Base-by-base conservation (phyloP, 75 land plant species). In the Picea glauca region DNA sequence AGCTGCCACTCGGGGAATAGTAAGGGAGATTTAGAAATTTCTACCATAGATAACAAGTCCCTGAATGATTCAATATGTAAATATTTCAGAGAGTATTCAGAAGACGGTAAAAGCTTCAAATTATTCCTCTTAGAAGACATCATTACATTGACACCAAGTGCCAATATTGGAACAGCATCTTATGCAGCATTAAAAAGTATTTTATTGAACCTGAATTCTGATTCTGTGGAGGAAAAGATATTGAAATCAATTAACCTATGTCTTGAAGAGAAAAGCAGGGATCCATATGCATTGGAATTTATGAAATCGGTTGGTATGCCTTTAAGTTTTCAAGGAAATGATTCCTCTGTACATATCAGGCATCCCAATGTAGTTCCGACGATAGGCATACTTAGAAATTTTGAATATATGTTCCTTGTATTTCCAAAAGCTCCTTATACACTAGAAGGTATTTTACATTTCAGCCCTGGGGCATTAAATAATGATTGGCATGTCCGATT, bases 351-450 rank as follows among this genome's bases (percentile, higher is more conserved):
- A 77, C 78, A 77, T 74, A 23, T 86, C 60, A 90, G 94, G 81
- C 98, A 95, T 84, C 96, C 98, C 60, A 93, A 93, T 76, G 80
- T 95, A 23, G 81, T 68, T 43, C 96, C 96, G 31, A 72, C 90
- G 38, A 76, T 93, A 58, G 91, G 91, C 54, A 76, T 91, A 54
- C 86, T 93, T 21, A 84, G 83, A 58, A 65, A 84, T 26, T 35
- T 76, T 57, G 82, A 78, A 38, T 74, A 77, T 66, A 74, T 75
- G 15, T 81, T 78, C 61, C 61, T 90, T 20, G 54, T 91, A 33
- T 74, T 79, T 60, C 94, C 96, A 3, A 84, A 85, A 54, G 78
- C 89, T 60, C 92, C 94, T 12, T 93, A 79, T 77, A 89, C 98
- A 13, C 61, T 95, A 76, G 88, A 91, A 70, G 88, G 79, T 58